Evolutionary conservation across 352 stramenopile species (phyloP).

Genomic region (Achlya hypogyna): DNA sequence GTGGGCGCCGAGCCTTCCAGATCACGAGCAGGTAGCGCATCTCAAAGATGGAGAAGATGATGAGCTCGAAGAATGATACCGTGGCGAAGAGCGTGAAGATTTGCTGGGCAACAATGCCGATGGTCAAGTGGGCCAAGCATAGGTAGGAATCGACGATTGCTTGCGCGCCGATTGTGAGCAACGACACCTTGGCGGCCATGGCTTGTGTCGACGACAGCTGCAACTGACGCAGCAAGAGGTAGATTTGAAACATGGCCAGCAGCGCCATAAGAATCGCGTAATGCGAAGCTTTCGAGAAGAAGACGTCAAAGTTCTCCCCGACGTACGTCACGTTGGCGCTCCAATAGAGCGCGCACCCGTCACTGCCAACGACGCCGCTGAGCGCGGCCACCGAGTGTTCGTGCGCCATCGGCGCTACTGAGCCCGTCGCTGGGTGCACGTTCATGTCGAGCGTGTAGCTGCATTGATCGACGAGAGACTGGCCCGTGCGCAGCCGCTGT

Average conservation of each 20-base stretch:
- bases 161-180: constrained; percentile 79
- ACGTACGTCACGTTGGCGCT: constrained; percentile 67
- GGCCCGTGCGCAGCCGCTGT: constrained; percentile 57
- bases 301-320: constrained; percentile 74
- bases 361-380: constrained; percentile 52
- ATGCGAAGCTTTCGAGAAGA: constrained; percentile 67
- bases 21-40: constrained; percentile 98
- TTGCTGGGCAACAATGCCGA: constrained; percentile 90
- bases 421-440: constrained; percentile 25
- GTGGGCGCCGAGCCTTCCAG: constrained; percentile 86
- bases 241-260: constrained; percentile 78
- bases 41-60: constrained; percentile 98
- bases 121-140: constrained; percentile 92
- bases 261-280: constrained; percentile 83
- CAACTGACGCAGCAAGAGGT: constrained; percentile 74
- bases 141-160: constrained; percentile 91
- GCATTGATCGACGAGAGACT: constrained; percentile 77
- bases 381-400: constrained; percentile 29
- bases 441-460: constrained; percentile 73
- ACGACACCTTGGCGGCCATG: constrained; percentile 66
- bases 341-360: constrained; percentile 69
- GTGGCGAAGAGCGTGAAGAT: constrained; percentile 94
- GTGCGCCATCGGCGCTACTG: not conserved
- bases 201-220: constrained; percentile 79
- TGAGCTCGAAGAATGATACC: constrained; percentile 96